Evolutionary conservation across 129 eudicot species (phyloP), one percentile per base, ranked within the genome.

Genomic region (Tagetes erecta): DNA sequence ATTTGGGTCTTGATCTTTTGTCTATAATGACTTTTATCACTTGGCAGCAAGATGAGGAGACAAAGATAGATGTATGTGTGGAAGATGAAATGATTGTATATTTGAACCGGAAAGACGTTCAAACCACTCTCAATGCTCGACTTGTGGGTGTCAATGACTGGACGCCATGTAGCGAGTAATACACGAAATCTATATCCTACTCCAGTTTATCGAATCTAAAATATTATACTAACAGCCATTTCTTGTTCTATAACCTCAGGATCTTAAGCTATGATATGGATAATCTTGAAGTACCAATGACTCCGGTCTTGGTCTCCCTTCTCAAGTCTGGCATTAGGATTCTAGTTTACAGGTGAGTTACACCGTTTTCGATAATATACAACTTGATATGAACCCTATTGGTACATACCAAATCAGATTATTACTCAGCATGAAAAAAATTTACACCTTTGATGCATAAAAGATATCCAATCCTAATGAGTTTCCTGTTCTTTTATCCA

Each of bases 321-420:
- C 65, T 80, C 12, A 83, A 87, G 64, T 83, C 89, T 12, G 87
- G 87, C 38, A 69, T 91, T 52, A 81, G 86, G n/a, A 87, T 91
- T 44, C 71, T 88, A 35, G 90, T 88, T 71, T 91, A 81, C 76
- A 91, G 97, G 97, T 81, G n/a, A 78, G 71, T 62, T 62, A 36
- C 11, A 5, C 30, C 30, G 8, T 58, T 14, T 47, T 47, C 52
- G 49, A 44, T 44, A 0, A 44, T 8, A 44, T 20, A 44, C 6
- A 44, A 7, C 49, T 4, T 1, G 47, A 6, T 6, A 30, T 34
- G 34, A 52, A n/a, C 14, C 14, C 3, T 8, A 47, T 47, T 47
- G 52, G 14, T 47, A 8, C 10, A 47, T 47, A 47, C 52, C 52
- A 46, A 10, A 46, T 9, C 11, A 8, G 10, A 46, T 47, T 40